Conservation (phyloP, 768 basidiomycete species). For the Multifurca ochricompacta region DNA sequence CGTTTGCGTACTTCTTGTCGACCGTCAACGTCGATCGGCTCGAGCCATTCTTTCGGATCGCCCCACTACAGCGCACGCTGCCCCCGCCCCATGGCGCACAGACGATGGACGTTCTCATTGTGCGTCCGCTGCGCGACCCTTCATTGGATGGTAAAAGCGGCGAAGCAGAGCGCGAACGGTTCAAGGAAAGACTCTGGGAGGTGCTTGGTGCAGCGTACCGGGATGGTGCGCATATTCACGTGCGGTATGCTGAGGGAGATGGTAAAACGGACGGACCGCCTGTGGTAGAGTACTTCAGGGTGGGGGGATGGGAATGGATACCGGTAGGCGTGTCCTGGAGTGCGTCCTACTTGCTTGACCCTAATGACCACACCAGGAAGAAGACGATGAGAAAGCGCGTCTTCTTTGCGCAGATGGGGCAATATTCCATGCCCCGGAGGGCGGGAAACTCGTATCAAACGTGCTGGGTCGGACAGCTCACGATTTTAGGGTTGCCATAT, state of each 20-base stretch:
- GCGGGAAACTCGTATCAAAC: slow-evolving; percentile 50
- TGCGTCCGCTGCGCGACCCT: slow-evolving; percentile 66
- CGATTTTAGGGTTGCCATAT: slow-evolving; percentile 38
- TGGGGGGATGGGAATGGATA: slow-evolving; percentile 78
- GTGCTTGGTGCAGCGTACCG: slow-evolving; percentile 67
- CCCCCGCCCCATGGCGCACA: slow-evolving; percentile 33
- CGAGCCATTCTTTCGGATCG: slow-evolving; percentile 74
- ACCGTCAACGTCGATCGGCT: slow-evolving; percentile 80
- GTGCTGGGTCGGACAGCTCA: slow-evolving; percentile 32
- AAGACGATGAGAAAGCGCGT: slow-evolving; percentile 52
- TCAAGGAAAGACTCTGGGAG: slow-evolving; percentile 44
- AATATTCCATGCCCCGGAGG: slow-evolving; percentile 51
- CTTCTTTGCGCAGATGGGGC: slow-evolving; percentile 76
- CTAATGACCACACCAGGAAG: slow-evolving; percentile 38
- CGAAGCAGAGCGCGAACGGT: slow-evolving; percentile 37
- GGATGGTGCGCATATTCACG: slow-evolving; percentile 60
- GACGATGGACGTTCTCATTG: slow-evolving; percentile 64
- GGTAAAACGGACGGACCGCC: slow-evolving; percentile 39
- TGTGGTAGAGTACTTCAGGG: slow-evolving; percentile 74
- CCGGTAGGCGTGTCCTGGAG: slow-evolving; percentile 45
- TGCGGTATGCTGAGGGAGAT: slow-evolving; percentile 44
- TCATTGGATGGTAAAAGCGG: slow-evolving; percentile 34
- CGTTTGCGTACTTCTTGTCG: slow-evolving; percentile 81
- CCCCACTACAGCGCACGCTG: slow-evolving; percentile 47
- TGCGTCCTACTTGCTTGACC: background rate